Evolutionary conservation across 805 yeast species (phyloP).

Genomic region (Yarrowia osloensis): DNA sequence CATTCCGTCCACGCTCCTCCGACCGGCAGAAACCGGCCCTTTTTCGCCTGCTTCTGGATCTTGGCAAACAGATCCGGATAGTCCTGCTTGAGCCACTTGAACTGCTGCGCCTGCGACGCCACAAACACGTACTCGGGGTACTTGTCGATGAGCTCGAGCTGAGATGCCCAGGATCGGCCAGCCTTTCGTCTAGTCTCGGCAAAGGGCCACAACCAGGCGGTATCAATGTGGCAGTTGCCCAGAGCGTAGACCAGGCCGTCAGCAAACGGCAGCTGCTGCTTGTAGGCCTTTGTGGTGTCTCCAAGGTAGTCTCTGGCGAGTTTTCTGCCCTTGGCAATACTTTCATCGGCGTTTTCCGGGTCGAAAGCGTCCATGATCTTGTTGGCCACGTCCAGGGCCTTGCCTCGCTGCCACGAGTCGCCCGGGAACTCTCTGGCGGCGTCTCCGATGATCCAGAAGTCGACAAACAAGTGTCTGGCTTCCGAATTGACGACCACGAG

Average conservation of each 20-base stretch:
- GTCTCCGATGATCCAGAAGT: slow-evolving; percentile 86
- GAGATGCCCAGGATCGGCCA: slow-evolving; percentile 95
- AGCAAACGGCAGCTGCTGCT: neutral
- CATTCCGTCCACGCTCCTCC: slow-evolving; percentile 99
- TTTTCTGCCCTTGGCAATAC: slow-evolving; percentile 64
- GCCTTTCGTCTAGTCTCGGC: slow-evolving; percentile 93
- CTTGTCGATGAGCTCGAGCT: slow-evolving; percentile 75
- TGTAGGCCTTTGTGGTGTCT: slow-evolving; percentile 36
- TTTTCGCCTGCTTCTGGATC: slow-evolving; percentile 59
- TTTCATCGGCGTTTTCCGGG: slow-evolving; percentile 55
- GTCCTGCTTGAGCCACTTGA: slow-evolving; percentile 83
- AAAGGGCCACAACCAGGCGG: slow-evolving; percentile 99
- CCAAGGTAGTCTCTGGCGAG: slow-evolving; percentile 70
- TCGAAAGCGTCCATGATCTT: slow-evolving; percentile 84
- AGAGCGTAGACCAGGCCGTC: slow-evolving; percentile 61
- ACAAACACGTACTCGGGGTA: slow-evolving; percentile 94
- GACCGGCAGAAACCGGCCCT: slow-evolving; percentile 79
- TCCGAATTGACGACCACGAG: slow-evolving; percentile 76
- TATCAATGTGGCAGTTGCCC: slow-evolving; percentile 96
- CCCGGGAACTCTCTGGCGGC: slow-evolving; percentile 84
- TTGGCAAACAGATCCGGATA: slow-evolving; percentile 77
- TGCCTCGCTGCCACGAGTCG: slow-evolving; percentile 77
- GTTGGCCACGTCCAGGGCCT: slow-evolving; percentile 78
- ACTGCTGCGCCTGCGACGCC: slow-evolving; percentile 96
- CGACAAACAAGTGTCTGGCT: slow-evolving; percentile 75